Evolutionary conservation across 257 asterid species (phyloP).

Genomic region (Fraxinus pennsylvanica): DNA sequence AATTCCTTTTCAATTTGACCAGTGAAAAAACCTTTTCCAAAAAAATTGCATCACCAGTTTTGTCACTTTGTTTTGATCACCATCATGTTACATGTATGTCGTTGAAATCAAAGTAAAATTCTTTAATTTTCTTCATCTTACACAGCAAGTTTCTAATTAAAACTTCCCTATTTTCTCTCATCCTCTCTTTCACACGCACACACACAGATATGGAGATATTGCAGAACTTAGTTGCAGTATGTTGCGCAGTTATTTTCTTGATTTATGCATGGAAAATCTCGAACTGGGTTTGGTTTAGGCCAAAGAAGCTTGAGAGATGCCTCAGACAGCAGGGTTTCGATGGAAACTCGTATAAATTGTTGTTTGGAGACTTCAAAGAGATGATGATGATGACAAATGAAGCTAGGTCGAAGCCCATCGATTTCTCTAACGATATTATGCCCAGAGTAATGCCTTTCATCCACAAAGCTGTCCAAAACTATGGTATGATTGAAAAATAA

Average conservation of each 20-base stretch:
- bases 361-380: constrained; percentile 48
- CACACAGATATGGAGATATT: not conserved
- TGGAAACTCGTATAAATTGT: constrained; percentile 42
- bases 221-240: constrained; percentile 5
- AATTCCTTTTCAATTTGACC: too few relatives aligned
- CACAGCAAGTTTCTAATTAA: not conserved
- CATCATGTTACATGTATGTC: not conserved
- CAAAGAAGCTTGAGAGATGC: constrained; percentile 40
- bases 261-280: constrained; percentile 34
- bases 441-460: constrained; percentile 39
- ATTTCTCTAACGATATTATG: constrained; percentile 36
- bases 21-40: too few relatives aligned
- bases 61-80: not conserved
- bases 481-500: constrained; percentile 27
- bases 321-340: constrained; percentile 44
- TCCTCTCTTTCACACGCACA: not conserved
- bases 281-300: constrained; percentile 45
- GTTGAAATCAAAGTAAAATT: not conserved
- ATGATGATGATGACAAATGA: constrained; percentile 28
- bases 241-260: constrained; percentile 10
- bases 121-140: not conserved
- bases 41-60: too few relatives aligned
- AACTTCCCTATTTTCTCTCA: not conserved
- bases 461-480: constrained; percentile 16
- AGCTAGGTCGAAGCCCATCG: constrained; percentile 45